Evolutionary conservation across 2,329 filamentous ascomycete genomes (phyloP), one percentile per base, ranked within the genome.

Genomic region (Fusarium sp.): DNA sequence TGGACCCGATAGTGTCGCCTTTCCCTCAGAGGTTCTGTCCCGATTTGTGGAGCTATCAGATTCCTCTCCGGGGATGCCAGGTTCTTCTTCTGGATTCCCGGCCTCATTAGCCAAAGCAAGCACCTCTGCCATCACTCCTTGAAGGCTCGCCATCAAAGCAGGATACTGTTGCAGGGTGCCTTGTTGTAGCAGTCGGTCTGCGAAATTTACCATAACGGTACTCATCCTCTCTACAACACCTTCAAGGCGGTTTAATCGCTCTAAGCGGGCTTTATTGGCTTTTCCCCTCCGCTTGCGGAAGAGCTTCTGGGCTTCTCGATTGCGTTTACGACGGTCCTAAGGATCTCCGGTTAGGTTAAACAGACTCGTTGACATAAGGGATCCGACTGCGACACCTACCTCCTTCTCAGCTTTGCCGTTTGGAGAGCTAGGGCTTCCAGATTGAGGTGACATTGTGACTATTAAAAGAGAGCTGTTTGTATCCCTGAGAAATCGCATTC

Each of bases 191-290:
- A 58, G 17, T 0, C 22, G 10, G 2, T 58, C 55, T 7, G 55
- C 42, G 5, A 58, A 58, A 17, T 39, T 39, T 14, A 44, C 39
- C 3, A 58, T 18, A 3, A 44, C 49, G 9, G 22, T 58, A 20
- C 55, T 55, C 55, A 58, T 55, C 6, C 14, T 55, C 24, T 58
- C 55, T 8, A 58, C 31, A 7, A 58, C 39, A 14, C 31, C 4
- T n/a, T 55, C 49, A 7, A 58, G 55, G 9, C 18, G 50, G 18
- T 31, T 38, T 6, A 55, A 34, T 8, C 55, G 55, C 5, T 55
- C 40, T 13, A 33, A 44, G 15, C 55, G 55, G 2, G 13, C n/a
- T 15, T 36, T 39, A n/a, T 55, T 24, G 18, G 26, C 26, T 15
- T 43, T 50, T 10, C 38, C 49, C 7, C 28, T 58, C 28, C 53